phyloP scores from a whole-genome alignment of 2,329 filamentous ascomycete genomes.

The Periconia sp. region DNA sequence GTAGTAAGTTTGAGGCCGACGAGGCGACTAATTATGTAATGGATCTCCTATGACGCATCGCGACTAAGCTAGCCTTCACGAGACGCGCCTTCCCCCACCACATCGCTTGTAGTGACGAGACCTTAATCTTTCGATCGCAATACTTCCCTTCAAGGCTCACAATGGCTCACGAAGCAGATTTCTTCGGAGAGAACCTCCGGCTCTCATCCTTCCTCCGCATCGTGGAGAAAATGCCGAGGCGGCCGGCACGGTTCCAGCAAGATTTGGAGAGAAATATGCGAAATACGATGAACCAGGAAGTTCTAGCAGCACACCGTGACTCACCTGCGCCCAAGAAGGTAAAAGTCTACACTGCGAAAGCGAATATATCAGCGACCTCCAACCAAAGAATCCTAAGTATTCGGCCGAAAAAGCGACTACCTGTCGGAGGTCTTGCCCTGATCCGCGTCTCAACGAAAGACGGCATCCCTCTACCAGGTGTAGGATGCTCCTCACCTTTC shows the following conservation, averaged over 20 bases:
- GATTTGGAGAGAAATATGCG: conserved; percentile 1
- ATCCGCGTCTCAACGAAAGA: conserved; percentile 33
- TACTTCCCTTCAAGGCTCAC: too few species aligned
- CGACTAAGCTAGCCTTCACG: too few species aligned
- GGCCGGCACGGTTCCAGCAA: conserved; percentile 28
- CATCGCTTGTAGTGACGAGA: too few species aligned
- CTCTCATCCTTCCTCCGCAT: conserved; percentile 30
- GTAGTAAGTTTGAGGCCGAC: conserved; percentile 15
- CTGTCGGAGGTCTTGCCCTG: conserved; percentile 33
- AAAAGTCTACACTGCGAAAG: background rate
- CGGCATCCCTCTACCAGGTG: conserved; percentile 31
- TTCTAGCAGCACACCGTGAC: background rate
- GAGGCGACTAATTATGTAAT: conserved; percentile 12
- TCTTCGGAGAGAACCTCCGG: conserved; percentile 30
- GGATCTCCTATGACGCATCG: too few species aligned
- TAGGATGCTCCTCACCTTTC: conserved; percentile 19
- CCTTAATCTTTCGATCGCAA: too few species aligned
- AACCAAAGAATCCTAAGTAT: conserved; percentile 5
- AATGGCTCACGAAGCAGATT: conserved; percentile 31
- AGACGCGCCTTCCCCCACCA: background rate
- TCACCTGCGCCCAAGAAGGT: background rate
- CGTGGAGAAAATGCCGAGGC: conserved; percentile 29
- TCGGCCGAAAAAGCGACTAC: conserved; percentile 26
- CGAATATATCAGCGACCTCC: background rate
- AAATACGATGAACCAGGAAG: background rate